Evolutionary conservation across 129 eudicot species (phyloP), one percentile per base, ranked within the genome.

Genomic region (Daucus carota): DNA sequence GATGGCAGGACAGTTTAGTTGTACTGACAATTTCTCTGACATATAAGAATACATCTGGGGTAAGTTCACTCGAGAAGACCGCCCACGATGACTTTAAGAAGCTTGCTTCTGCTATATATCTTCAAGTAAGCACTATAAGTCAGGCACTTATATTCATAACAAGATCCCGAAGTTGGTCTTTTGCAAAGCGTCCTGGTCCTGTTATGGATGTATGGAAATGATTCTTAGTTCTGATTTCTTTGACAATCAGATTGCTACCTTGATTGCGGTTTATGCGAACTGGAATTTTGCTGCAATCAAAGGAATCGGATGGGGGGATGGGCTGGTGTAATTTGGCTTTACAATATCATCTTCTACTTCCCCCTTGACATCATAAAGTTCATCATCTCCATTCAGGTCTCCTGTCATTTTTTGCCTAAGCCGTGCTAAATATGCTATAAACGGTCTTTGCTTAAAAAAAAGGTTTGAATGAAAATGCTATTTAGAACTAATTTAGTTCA

Each of bases 221-320:
- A 32, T 20, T 79, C 36, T 8, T 5, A 65, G 50, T 22, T 60
- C 31, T 40, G 6, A 50, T 42, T 50, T 57, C 46, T 9, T 26
- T 71, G 83, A 63, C 33, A 34, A 65, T 50, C 88, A 94, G 99
- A 87, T 94, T 77, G 99, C 99, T 57, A 94, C 99, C 15, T 75
- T 94, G 38, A 94, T 94, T 48, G 99, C 99, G 28, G 99, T 94
- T 10, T 94, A 94, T 79, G 99, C 99, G 13, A 89, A 78, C 74
- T 94, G 99, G 99, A 85, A 84, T 76, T 94, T 94, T 86, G 99
- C 99, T 71, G 99, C 99, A 22, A 93, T 94, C 20, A 96, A 94
- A 83, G 99, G 99, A 68, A 94, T 94, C 20, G 99, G 99, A 62
- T 94, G n/a, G n/a, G 99, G 99, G 97, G 99, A 44, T 94, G 99